These are phyloP conservation scores for Gynochthodes officinalis DNA, from an alignment of 257 asterid species.

Conservation along the genomic window DNA sequence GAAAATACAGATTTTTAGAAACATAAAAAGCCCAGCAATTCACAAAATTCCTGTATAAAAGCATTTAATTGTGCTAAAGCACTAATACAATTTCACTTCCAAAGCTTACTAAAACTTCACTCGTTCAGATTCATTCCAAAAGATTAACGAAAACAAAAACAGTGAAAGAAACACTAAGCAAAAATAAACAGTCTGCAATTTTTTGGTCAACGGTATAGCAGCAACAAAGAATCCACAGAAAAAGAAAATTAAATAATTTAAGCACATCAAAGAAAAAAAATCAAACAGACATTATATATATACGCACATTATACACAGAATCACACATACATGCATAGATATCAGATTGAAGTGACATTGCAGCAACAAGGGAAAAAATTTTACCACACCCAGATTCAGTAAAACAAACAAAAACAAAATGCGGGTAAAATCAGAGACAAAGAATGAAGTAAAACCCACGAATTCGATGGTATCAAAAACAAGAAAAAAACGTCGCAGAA, in stretches of 20 bases:
- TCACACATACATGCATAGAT: not conserved
- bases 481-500: not conserved
- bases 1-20: not conserved
- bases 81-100: not conserved
- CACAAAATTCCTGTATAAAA: not conserved
- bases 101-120: not conserved
- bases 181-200: not conserved
- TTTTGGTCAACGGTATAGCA: not conserved
- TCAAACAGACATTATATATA: not conserved
- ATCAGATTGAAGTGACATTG: not conserved
- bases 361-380: not conserved
- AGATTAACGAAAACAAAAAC: not conserved
- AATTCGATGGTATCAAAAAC: not conserved
- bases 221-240: not conserved
- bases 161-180: not conserved
- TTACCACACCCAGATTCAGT: not conserved
- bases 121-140: not conserved
- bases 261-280: not conserved
- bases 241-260: no score
- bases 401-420: not conserved
- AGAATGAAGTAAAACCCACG: not conserved
- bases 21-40: not conserved
- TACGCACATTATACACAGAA: not conserved
- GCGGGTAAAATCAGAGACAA: not conserved
- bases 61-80: not conserved